Base-by-base conservation (phyloP, 2,329 filamentous ascomycete species). In the Diplodia scrobiculata region DNA sequence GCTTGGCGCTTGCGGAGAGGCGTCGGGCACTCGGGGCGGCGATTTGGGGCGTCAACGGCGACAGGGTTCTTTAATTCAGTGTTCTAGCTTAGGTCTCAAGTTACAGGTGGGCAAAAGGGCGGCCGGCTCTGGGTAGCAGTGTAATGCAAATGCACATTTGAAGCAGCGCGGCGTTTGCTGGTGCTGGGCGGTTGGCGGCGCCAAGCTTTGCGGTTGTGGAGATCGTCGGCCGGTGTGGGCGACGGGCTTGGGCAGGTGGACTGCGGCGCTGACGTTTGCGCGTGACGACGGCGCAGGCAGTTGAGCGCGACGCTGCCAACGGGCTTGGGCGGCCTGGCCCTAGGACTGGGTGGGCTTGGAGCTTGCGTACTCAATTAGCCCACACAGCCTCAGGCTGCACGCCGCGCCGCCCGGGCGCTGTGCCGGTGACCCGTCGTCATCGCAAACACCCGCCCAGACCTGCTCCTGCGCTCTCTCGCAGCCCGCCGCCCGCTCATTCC, bases 401-500 rank as follows among this genome's bases (percentile, higher is more conserved):
- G 58, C 55, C 55, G 21, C 47, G 38, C 45, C 58, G 45, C 32
- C 32, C 55, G 55, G 54, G 58, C 45, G 11, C 58, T 50, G 58
- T 62, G 58, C 58, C 58, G 58, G 25, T 50, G 58, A 62, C 58
- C 32, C 52, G 63, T 65, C 63, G 63, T 65, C 63, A 65, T 65
- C 32, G 38, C 63, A 65, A 51, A 52, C 59, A 51, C 59, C 45
- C 19, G 47, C 59, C 19, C 47, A 38, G 29, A 45, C 52, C 52
- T 41, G 63, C 63, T 65, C 52, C 63, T 55, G 52, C 51, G 27
- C 29, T 50, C 34, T 45, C 62, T 48, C 51, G 19, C 36, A 32
- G 29, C 32, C 50, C 48, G 47, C 38, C 14, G 62, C n/a, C 29
- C 53, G 51, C 63, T n/a, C 48, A 14, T 19, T 53, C 60, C 17